Evolutionary conservation across 805 yeast genomes (phyloP), one percentile per base, ranked within the genome.

Genomic region (Candida dajiaensis): DNA sequence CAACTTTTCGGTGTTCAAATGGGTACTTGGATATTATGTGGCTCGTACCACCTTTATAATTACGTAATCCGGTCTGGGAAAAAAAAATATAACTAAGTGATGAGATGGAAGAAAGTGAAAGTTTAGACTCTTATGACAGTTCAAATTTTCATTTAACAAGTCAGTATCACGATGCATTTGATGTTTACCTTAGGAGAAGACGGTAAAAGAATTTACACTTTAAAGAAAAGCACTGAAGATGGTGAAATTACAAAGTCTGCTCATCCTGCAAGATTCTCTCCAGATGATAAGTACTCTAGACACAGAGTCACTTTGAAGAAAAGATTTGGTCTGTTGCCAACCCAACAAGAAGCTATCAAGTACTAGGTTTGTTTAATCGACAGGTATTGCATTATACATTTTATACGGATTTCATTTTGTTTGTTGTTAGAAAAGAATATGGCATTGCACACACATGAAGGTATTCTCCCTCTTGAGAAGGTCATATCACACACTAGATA

Each of bases 201-300:
- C 59, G 99, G 99, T 60, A 92, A 92, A 78, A 85, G 99, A 71
- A 69, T 86, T 62, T 94, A 94, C 79, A 94, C 99, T 46, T 76
- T 94, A 57, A 74, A 87, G 69, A 94, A 94, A 74, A 55, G 65
- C 59, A 83, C 95, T 47, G 89, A 76, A 51, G 70, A 74, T 7
- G 98, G 99, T 52, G 96, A 89, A 69, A 89, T 92, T 74, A 95
- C 99, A 65, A 89, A 89, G 75, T 86, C 96, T 57, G 99, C 99
- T 38, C 99, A 94, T 70, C 99, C 99, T 52, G 99, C 99, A 45
- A 85, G 99, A 73, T 94, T 94, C 70, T 94, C 99, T 29, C 99
- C 99, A 58, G 99, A 94, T 68, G 99, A 94, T 80, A 94, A 94
- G 74, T 92, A 89, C 77, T 94, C 99, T 41, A 85, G 97, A 77